phyloP scores from a whole-genome alignment of 352 stramenopile species.

The Elongisporangium prolatum region DNA sequence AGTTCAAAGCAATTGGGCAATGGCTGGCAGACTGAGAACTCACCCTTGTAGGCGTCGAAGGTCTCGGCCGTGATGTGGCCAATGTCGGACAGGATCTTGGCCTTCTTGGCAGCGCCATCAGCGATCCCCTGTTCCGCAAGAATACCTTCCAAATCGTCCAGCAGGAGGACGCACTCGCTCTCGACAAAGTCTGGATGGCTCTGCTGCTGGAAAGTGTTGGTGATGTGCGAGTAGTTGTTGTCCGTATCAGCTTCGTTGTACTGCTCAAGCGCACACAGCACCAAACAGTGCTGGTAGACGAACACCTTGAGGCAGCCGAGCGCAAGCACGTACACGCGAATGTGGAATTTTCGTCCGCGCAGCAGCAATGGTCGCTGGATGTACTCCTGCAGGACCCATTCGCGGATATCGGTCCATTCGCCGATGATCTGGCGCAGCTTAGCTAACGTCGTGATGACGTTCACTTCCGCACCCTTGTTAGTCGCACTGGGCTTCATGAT shows the following conservation, averaged over 20 bases:
- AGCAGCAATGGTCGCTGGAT: conserved; percentile 53
- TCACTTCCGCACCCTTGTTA: conserved; percentile 72
- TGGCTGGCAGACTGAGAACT: conserved; percentile 72
- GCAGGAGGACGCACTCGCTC: conserved; percentile 55
- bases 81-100: conserved; percentile 60
- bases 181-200: conserved; percentile 65
- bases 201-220: conserved; percentile 75
- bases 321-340: conserved; percentile 55
- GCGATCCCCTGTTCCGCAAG: conserved; percentile 34
- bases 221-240: conserved; percentile 71
- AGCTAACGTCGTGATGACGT: conserved; percentile 53
- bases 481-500: conserved; percentile 76
- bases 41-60: conserved; percentile 66
- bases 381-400: conserved; percentile 63
- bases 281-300: conserved; percentile 59
- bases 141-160: conserved; percentile 54
- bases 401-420: conserved; percentile 62
- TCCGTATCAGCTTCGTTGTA: conserved; percentile 38
- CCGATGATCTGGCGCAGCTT: conserved; percentile 58
- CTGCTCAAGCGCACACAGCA: conserved; percentile 47
- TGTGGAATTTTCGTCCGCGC: conserved; percentile 64
- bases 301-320: conserved; percentile 60
- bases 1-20: conserved; percentile 71
- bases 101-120: conserved; percentile 31
- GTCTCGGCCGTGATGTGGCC: conserved; percentile 51